These are phyloP conservation scores for Paramyrothecium roridum DNA, from an alignment of 2,329 filamentous ascomycete species.

Conservation along the genomic window DNA sequence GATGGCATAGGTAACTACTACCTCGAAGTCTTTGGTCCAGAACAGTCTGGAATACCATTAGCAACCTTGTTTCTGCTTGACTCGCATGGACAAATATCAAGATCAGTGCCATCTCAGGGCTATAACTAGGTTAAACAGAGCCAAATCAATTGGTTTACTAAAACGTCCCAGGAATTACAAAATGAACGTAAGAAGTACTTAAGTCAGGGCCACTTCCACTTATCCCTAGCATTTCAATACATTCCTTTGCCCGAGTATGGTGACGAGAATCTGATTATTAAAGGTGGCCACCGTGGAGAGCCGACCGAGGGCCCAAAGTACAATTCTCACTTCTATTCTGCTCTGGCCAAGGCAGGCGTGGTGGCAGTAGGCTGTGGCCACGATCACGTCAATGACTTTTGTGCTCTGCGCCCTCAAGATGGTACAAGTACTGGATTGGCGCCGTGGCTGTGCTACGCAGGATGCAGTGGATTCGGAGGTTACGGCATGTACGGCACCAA, in stretches of 20 bases:
- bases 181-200: constrained; percentile 11
- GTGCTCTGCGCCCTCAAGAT: constrained; percentile 21
- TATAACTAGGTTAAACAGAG: constrained; percentile 23
- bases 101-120: constrained; percentile 17
- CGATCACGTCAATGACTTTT: constrained; percentile 29
- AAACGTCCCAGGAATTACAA: constrained; percentile 19
- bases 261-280: constrained; percentile 18
- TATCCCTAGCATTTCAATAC: constrained; percentile 22
- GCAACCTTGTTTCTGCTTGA: constrained; percentile 24
- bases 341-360: constrained; percentile 20
- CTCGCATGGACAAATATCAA: constrained; percentile 23
- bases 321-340: constrained; percentile 26
- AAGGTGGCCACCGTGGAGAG: constrained; percentile 20
- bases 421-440: constrained; percentile 14
- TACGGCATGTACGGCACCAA: constrained; percentile 23
- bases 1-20: constrained; percentile 25
- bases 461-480: constrained; percentile 23
- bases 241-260: constrained; percentile 24
- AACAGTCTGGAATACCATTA: constrained; percentile 17
- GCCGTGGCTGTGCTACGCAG: constrained; percentile 26
- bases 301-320: constrained; percentile 21
- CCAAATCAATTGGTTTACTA: constrained; percentile 27
- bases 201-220: constrained; percentile 11
- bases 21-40: constrained; percentile 16
- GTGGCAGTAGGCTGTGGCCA: constrained; percentile 25